Base-by-base conservation (phyloP, 176 grass and related monocot genomes). In the Triticum urartu region DNA sequence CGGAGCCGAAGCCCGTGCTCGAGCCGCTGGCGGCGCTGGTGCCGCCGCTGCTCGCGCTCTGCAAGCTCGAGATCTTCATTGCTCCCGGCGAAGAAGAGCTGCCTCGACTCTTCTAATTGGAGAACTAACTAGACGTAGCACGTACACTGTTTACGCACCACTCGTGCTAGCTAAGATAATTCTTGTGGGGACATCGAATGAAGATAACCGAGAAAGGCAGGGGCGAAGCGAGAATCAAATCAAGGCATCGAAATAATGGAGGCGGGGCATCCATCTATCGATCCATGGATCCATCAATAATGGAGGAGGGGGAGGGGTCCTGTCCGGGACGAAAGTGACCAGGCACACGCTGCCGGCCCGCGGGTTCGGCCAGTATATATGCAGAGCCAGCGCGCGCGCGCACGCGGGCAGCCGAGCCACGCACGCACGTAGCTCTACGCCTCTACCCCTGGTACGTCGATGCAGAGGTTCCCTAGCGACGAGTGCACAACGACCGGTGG, bases 171-270 rank as follows among this genome's bases (percentile, higher is more conserved):
- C 77, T 26, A 48, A 10, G 18, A 59, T 59, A 59, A 59, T 59
- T 3, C 17, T 30, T 30, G 28, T 1, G 54, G 62, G 18, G 61
- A 80, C 28, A 20, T 43, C 7, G 11, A 52, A 50, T 15, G 42
- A 85, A 75, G n/a, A 43, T 4, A 11, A 36, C 45, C 35, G 40
- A 60, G 25, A 68, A 84, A 87, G 85, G 77, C 38, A 47, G 36
- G 36, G 36, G 36, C 36, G 36, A 38, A 38, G 32, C 32, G 4
- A 24, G 42, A 35, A 85, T 63, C 85, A 52, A 58, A 88, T 62
- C 69, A 33, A n/a, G 43, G 73, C 62, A 81, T 84, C 82, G 62
- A 81, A 91, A 85, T 91, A 85, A 88, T 91, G 62, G 82, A 80
- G 34, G 28, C 14, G 18, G 15, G 22, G 80, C 79, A 60, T 86